phyloP scores from a whole-genome alignment of 148 eudicot species.

The Camellia japonica region DNA sequence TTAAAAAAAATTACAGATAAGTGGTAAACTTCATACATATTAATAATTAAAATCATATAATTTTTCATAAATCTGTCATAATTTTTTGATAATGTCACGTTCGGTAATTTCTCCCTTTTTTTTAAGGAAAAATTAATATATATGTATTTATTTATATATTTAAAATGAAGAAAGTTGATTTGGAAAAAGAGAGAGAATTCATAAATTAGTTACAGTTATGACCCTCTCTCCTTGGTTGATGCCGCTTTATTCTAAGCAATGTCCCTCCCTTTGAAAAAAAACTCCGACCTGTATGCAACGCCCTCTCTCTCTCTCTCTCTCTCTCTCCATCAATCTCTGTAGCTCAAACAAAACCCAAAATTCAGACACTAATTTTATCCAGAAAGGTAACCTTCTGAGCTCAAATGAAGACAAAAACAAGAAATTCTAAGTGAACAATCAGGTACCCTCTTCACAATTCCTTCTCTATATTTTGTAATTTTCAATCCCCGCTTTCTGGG shows the following conservation, averaged over 20 bases:
- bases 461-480: background rate
- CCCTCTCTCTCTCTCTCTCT: conserved; percentile 15
- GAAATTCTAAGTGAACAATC: background rate
- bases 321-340: background rate
- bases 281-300: conserved; percentile 27
- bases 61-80: too few species aligned
- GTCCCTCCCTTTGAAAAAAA: conserved; percentile 33
- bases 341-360: conserved; percentile 14
- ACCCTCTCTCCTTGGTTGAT: conserved; percentile 27
- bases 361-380: background rate
- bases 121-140: too few species aligned
- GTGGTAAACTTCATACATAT: too few species aligned
- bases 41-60: too few species aligned
- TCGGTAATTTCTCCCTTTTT: too few species aligned
- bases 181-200: background rate
- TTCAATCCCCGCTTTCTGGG: background rate
- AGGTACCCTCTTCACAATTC: background rate
- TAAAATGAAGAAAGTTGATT: too few species aligned
- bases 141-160: too few species aligned
- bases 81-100: too few species aligned
- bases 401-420: background rate
- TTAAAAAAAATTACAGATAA: too few species aligned
- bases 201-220: conserved; percentile 12
- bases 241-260: conserved; percentile 51
- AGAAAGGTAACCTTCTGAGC: background rate